A percentile compares a stretch with the other conserved stretches of the same genome.
Evolutionary conservation across 2,329 filamentous ascomycete genomes (phyloP).

Genomic region (Arthrobotrys megalospora): DNA sequence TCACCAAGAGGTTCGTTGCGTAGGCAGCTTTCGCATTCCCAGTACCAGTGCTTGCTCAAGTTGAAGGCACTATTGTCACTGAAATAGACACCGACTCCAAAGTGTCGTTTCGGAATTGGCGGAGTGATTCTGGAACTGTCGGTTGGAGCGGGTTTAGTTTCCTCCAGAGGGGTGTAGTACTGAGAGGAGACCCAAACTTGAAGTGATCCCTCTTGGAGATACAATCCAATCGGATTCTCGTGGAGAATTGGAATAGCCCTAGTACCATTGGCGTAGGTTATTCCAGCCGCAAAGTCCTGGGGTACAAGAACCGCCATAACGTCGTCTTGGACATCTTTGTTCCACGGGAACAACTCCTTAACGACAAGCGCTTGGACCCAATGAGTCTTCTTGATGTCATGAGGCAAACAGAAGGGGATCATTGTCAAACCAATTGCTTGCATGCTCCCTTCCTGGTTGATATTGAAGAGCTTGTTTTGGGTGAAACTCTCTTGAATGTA

Average conservation of each 20-base stretch:
- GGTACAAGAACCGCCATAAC: constrained; percentile 38
- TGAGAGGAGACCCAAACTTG: constrained; percentile 45
- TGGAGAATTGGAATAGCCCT: constrained; percentile 30
- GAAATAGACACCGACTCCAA: constrained; percentile 38
- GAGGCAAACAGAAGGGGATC: constrained; percentile 47
- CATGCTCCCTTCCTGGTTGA: constrained; percentile 43
- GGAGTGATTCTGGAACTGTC: not conserved
- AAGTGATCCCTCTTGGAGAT: constrained; percentile 42
- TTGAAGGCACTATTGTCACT: constrained; percentile 42
- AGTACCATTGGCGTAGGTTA: constrained; percentile 28
- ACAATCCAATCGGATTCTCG: constrained; percentile 22
- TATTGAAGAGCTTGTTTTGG: constrained; percentile 15
- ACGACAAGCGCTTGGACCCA: constrained; percentile 47
- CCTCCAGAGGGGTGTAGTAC: not conserved
- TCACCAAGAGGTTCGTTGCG: constrained; percentile 48
- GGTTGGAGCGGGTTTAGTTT: not conserved
- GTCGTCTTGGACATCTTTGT: constrained; percentile 24
- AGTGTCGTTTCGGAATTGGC: not conserved
- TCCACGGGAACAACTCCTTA: constrained; percentile 49
- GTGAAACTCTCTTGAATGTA: constrained; percentile 42
- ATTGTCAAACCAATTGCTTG: constrained; percentile 48
- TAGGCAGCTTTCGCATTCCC: constrained; percentile 34
- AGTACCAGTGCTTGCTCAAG: constrained; percentile 22
- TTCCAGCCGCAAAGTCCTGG: constrained; percentile 28
- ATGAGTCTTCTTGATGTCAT: constrained; percentile 45